A percentile compares a stretch with the other conserved stretches of the same genome.
Conservation (phyloP, 2,329 filamentous ascomycete genomes). For the Talaromyces atroroseus region DNA sequence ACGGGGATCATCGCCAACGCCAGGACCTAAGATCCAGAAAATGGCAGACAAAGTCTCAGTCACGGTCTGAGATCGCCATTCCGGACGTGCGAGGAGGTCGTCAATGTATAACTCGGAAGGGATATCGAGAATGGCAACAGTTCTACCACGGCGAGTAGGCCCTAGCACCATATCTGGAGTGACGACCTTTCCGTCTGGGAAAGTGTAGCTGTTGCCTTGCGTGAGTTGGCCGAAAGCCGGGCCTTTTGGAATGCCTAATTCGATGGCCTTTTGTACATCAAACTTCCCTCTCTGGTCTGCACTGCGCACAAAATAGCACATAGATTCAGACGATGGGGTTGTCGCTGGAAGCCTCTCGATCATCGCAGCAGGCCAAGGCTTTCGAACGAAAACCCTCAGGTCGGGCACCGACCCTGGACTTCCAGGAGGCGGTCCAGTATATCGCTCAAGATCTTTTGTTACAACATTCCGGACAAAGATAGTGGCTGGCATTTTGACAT, state of each 20-base stretch:
- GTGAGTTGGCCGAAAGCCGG: slow-evolving; percentile 57
- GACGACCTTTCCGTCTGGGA: slow-evolving; percentile 61
- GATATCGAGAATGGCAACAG: slow-evolving; percentile 75
- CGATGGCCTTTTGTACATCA: slow-evolving; percentile 57
- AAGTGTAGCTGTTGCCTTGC: slow-evolving; percentile 57
- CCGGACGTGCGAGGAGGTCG: slow-evolving; percentile 61
- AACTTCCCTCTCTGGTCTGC: slow-evolving; percentile 78
- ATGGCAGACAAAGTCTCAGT: slow-evolving; percentile 64
- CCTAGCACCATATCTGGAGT: slow-evolving; percentile 85
- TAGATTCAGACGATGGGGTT: slow-evolving; percentile 58
- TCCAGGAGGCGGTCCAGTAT: slow-evolving; percentile 62
- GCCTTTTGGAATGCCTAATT: slow-evolving; percentile 59
- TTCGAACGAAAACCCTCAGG: slow-evolving; percentile 65
- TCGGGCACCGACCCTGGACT: slow-evolving; percentile 50
- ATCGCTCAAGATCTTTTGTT: slow-evolving; percentile 61
- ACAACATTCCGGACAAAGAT: slow-evolving; percentile 62
- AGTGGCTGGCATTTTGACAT: slow-evolving; percentile 62
- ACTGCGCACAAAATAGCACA: slow-evolving; percentile 82
- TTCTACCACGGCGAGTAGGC: slow-evolving; percentile 59
- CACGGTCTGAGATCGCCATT: slow-evolving; percentile 62
- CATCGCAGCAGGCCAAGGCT: slow-evolving; percentile 70
- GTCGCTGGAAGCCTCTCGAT: slow-evolving; percentile 64
- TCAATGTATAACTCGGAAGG: slow-evolving; percentile 66
- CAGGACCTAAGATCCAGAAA: slow-evolving; percentile 75
- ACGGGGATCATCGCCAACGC: slow-evolving; percentile 56